A percentile compares a stretch with the other conserved stretches of the same genome.
Conservation (phyloP, 129 eudicot species). For the Lonicera japonica region DNA sequence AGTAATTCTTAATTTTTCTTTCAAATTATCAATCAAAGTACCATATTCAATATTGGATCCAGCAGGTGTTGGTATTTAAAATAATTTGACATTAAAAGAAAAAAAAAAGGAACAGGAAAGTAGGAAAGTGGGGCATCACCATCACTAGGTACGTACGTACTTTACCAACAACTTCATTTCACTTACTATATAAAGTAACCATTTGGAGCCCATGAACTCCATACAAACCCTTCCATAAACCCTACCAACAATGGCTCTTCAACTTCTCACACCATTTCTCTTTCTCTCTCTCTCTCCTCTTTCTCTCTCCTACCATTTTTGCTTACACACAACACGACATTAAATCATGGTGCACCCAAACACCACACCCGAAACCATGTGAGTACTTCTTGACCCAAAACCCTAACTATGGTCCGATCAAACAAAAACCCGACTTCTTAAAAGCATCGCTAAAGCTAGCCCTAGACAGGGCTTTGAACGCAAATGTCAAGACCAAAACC, state of each 20-base stretch:
- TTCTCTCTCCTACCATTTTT: slow-evolving; percentile 17
- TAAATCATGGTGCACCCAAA: slow-evolving; percentile 56
- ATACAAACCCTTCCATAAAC: slow-evolving; percentile 6
- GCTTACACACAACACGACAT: slow-evolving; percentile 25
- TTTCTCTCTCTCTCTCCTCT: slow-evolving; percentile 18
- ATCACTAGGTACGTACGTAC: background rate
- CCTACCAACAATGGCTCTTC: slow-evolving; percentile 20
- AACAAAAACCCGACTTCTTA: slow-evolving; percentile 43
- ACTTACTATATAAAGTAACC: slow-evolving; percentile 38
- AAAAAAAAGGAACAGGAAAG: background rate
- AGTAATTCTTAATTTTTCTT: no score
- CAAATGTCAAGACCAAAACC: slow-evolving; percentile 20
- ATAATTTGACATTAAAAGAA: no score
- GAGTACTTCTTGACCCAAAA: slow-evolving; percentile 40
- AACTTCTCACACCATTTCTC: slow-evolving; percentile 17
- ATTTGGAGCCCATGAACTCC: slow-evolving; percentile 8
- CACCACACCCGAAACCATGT: slow-evolving; percentile 73
- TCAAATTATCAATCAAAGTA: no score
- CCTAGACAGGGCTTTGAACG: slow-evolving; percentile 43
- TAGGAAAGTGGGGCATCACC: slow-evolving; percentile 6
- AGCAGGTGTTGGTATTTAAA: no score
- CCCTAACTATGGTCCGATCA: slow-evolving; percentile 31
- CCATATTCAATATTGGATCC: no score
- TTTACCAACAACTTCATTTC: slow-evolving; percentile 4
- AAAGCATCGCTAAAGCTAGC: slow-evolving; percentile 43